Conservation (phyloP, 371 early-diverging fungal genomes). For the Mucor sp. region DNA sequence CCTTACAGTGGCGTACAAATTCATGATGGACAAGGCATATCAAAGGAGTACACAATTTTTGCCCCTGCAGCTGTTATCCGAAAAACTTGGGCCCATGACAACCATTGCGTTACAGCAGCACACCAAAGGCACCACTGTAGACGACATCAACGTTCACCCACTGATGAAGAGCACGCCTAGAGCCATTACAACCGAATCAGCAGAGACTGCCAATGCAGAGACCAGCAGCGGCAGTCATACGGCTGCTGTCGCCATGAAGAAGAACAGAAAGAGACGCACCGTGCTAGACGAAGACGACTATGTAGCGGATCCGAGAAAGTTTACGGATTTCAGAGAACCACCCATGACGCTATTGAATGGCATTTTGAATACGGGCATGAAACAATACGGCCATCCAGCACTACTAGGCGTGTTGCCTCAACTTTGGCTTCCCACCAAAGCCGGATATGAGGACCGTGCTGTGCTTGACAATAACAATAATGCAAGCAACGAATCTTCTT, state of each 20-base stretch:
- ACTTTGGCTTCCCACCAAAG: slow-evolving; percentile 71
- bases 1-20: slow-evolving; percentile 57
- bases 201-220: neutral
- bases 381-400: slow-evolving; percentile 73
- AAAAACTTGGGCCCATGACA: slow-evolving; percentile 45
- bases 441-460: slow-evolving; percentile 14
- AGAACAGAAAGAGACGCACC: slow-evolving; percentile 35
- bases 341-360: slow-evolving; percentile 77
- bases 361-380: slow-evolving; percentile 76
- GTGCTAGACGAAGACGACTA: slow-evolving; percentile 73
- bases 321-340: slow-evolving; percentile 69
- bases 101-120: slow-evolving; percentile 8
- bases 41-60: slow-evolving; percentile 54
- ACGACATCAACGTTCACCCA: slow-evolving; percentile 5
- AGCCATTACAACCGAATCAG: neutral
- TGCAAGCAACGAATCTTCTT: slow-evolving; percentile 14
- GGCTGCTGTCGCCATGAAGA: neutral
- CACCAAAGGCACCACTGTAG: neutral
- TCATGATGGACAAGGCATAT: slow-evolving; percentile 59
- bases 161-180: neutral
- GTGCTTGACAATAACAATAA: neutral
- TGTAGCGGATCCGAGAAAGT: slow-evolving; percentile 57
- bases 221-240: neutral
- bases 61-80: slow-evolving; percentile 45
- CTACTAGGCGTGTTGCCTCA: slow-evolving; percentile 72